Evolutionary conservation across 768 basidiomycete genomes (phyloP).

Genomic region (Boletus pseudopeckii): DNA sequence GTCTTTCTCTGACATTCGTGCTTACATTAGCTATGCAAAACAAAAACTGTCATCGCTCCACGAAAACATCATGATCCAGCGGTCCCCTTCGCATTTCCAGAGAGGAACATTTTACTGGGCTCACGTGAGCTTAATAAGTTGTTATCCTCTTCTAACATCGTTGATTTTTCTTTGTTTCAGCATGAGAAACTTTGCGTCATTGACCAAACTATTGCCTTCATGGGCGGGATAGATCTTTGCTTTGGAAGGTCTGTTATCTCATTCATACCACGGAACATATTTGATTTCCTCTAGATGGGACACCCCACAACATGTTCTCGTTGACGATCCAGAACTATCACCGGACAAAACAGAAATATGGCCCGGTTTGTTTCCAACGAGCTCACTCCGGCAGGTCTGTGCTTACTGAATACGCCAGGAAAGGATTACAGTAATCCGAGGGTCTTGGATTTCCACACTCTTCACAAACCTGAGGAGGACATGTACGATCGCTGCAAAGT

Average conservation of each 20-base stretch:
- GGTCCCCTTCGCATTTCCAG: constrained; percentile 96
- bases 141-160: background rate
- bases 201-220: constrained; percentile 95
- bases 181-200: constrained; percentile 98
- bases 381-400: background rate
- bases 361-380: constrained; percentile 56
- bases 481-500: constrained; percentile 90
- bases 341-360: constrained; percentile 71
- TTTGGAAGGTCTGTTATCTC: constrained; percentile 63
- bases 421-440: constrained; percentile 96
- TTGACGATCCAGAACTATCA: constrained; percentile 74
- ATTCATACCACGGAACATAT: background rate
- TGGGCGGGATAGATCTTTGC: constrained; percentile 95
- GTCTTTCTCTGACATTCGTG: constrained; percentile 5
- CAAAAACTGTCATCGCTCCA: constrained; percentile 75
- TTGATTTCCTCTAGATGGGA: constrained; percentile 68
- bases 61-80: constrained; percentile 92
- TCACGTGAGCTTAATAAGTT: constrained; percentile 58
- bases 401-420: constrained; percentile 42
- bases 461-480: constrained; percentile 90
- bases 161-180: constrained; percentile 35
- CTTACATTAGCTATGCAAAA: constrained; percentile 72
- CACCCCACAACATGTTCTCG: constrained; percentile 86
- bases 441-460: constrained; percentile 75
- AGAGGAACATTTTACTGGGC: constrained; percentile 99